phyloP scores from a whole-genome alignment of 2,329 filamentous ascomycete species.

The Colletotrichum spaethianum region DNA sequence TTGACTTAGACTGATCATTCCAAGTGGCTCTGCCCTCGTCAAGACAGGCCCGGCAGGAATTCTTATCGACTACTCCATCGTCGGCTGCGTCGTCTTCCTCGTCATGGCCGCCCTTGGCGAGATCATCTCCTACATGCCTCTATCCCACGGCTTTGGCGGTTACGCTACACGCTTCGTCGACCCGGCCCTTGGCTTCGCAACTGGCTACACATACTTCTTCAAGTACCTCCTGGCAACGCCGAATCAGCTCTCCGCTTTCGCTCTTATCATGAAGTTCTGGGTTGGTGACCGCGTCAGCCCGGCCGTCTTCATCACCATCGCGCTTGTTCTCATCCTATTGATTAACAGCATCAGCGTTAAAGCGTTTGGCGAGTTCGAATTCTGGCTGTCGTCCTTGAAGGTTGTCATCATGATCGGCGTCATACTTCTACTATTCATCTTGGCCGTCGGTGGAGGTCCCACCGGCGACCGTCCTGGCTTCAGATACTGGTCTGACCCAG shows the following conservation, averaged over 20 bases:
- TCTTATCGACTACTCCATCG: constrained; percentile 57
- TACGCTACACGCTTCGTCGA: constrained; percentile 77
- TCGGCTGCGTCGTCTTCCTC: constrained; percentile 66
- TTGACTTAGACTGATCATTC: background rate
- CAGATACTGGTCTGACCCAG: constrained; percentile 59
- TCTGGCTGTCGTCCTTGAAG: constrained; percentile 62
- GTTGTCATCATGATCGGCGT: constrained; percentile 59
- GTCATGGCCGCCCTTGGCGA: constrained; percentile 64
- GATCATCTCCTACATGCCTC: constrained; percentile 49
- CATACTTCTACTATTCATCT: constrained; percentile 55
- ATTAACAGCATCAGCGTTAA: constrained; percentile 65
- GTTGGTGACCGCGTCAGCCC: constrained; percentile 27
- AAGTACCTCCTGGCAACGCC: constrained; percentile 47
- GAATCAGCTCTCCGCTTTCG: constrained; percentile 56
- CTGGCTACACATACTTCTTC: constrained; percentile 34
- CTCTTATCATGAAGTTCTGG: constrained; percentile 45
- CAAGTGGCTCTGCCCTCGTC: constrained; percentile 59
- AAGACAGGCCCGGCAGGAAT: constrained; percentile 60
- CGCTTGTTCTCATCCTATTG: constrained; percentile 45
- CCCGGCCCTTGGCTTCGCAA: constrained; percentile 38
- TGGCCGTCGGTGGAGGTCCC: constrained; percentile 57
- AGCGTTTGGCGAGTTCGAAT: constrained; percentile 51
- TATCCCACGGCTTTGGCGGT: constrained; percentile 68
- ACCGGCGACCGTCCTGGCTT: constrained; percentile 57
- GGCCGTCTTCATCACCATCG: constrained; percentile 35